Conservation (phyloP, 805 yeast genomes). For the Saccharomycopsis amapae region DNA sequence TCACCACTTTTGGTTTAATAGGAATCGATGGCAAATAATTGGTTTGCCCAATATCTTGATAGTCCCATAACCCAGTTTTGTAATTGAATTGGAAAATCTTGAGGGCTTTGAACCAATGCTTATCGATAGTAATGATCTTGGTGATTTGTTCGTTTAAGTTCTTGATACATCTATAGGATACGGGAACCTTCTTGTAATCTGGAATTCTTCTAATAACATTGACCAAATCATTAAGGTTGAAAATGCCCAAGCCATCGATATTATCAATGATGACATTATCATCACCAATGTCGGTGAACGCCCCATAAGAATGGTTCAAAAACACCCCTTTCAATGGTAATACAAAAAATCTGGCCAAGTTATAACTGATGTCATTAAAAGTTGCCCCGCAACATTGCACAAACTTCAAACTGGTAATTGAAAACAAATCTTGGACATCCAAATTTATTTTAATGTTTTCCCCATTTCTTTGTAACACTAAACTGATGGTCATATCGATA, state of each 20-base stretch:
- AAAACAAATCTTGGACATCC: conserved; percentile 21
- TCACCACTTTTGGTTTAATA: conserved; percentile 19
- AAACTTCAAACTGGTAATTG: conserved; percentile 20
- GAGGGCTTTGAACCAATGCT: conserved; percentile 22
- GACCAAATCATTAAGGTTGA: conserved; percentile 21
- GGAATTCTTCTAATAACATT: conserved; percentile 21
- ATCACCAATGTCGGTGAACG: conserved; percentile 22
- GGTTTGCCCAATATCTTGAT: conserved; percentile 20
- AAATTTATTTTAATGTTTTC: conserved; percentile 21
- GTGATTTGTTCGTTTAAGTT: conserved; percentile 22
- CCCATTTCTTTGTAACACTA: conserved; percentile 22
- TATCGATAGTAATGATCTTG: conserved; percentile 21
- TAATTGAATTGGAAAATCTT: conserved; percentile 21
- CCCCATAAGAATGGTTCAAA: conserved; percentile 20
- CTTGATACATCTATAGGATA: conserved; percentile 20
- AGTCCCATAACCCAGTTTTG: conserved; percentile 22
- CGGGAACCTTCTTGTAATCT: conserved; percentile 21
- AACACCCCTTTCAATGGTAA: conserved; percentile 22
- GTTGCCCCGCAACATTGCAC: conserved; percentile 22
- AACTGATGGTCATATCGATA: conserved; percentile 16
- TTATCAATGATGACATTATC: conserved; percentile 21
- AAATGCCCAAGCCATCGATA: conserved; percentile 18
- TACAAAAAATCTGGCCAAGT: conserved; percentile 22
- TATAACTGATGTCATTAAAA: conserved; percentile 22
- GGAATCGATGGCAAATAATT: conserved; percentile 22